Evolutionary conservation across 352 stramenopile genomes (phyloP), one percentile per base, ranked within the genome.

Genomic region (Pythium insidiosum): DNA sequence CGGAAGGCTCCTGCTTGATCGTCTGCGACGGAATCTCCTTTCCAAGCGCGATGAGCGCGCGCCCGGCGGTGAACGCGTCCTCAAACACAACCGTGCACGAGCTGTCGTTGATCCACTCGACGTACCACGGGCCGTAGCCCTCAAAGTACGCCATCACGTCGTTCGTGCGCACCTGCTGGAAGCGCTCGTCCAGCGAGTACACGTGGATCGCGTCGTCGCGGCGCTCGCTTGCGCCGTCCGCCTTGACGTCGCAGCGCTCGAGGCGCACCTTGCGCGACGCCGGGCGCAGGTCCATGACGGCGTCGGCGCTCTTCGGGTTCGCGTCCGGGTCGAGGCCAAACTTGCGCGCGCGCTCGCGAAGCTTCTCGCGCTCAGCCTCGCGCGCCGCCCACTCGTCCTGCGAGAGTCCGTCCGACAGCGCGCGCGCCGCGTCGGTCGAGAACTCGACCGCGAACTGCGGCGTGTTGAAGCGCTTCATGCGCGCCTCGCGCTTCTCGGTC

Each of bases 71-170:
- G 35, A 79, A 80, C 6, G 70, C 44, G 31, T 93, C 80, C 48
- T 90, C 58, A 47, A 93, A 93, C 19, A 93, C 73, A 15, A 93
- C 57, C 1, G 77, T 93, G 41, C 77, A 90, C 43, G 77, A 75
- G 35, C 73, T 88, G 62, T 93, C 77, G 62, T 93, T 89, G 56
- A 90, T 67, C 80, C 80, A 93, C 48, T 93, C 80, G 33, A 93
- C 75, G 59, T 93, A 93, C 18, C 76, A 86, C 12, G 80, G 80
- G 0, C 77, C 75, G 44, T 88, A 93, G 6, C 75, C 80, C 1
- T 61, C 50, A 45, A 93, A 93, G 39, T 90, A 93, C 30, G 56
- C 68, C 50, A 90, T 60, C 15, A 93, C 57, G 43, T 93, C 80
- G 43, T 61, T 85, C 36, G 77, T 90, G 31, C 80, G 75, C 16